Evolutionary conservation across 2,329 filamentous ascomycete genomes (phyloP).

Genomic region (Zymoseptoria passerinii): DNA sequence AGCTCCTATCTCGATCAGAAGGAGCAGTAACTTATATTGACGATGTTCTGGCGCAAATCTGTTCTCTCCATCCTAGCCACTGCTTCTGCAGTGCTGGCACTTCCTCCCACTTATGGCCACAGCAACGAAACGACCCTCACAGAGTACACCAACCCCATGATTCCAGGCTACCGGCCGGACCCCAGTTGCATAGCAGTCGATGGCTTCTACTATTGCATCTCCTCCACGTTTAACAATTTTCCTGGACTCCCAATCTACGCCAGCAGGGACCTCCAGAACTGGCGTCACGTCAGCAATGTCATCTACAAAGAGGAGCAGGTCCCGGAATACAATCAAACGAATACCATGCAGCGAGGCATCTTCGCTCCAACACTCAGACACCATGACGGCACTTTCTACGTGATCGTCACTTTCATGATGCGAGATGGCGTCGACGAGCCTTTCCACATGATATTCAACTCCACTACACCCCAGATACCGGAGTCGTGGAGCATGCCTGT

Average conservation of each 20-base stretch:
- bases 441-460: background rate
- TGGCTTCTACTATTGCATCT: conserved; percentile 38
- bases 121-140: conserved; percentile 3
- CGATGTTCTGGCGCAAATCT: background rate
- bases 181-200: conserved; percentile 39
- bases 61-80: background rate
- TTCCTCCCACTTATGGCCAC: background rate
- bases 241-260: conserved; percentile 41
- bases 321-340: conserved; percentile 27
- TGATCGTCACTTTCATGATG: conserved; percentile 27
- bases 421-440: conserved; percentile 25
- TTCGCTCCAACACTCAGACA: conserved; percentile 36
- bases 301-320: conserved; percentile 32
- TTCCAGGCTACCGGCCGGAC: conserved; percentile 41
- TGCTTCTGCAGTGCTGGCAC: background rate
- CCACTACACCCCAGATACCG: background rate
- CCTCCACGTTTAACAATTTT: conserved; percentile 39
- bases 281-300: conserved; percentile 32
- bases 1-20: background rate
- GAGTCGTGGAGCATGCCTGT: background rate
- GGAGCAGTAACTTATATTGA: background rate
- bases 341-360: conserved; percentile 33
- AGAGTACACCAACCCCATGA: conserved; percentile 36
- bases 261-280: conserved; percentile 37
- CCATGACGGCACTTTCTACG: conserved; percentile 35